phyloP scores from a whole-genome alignment of 2,329 filamentous ascomycete genomes.

The Didymella lethalis region DNA sequence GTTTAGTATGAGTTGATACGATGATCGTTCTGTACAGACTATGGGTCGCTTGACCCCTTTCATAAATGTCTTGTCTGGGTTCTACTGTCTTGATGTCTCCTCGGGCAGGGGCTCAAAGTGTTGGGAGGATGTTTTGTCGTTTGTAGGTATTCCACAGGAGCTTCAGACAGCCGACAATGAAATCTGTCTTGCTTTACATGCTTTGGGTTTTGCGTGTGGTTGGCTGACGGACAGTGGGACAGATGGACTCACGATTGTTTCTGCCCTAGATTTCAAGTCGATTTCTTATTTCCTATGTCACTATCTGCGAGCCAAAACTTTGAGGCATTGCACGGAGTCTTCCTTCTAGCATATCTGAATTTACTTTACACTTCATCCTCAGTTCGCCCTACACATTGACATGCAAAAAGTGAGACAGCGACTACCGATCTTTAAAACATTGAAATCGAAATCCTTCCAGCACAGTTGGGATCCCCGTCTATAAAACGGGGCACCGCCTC shows the following conservation, averaged over 20 bases:
- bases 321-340: constrained; percentile 17
- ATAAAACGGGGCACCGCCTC: constrained; percentile 3
- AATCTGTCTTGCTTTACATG: constrained; percentile 20
- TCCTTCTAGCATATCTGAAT: constrained; percentile 16
- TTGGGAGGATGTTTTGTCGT: constrained; percentile 25
- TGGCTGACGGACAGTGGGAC: constrained; percentile 10
- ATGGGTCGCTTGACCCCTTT: constrained; percentile 37
- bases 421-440: neutral
- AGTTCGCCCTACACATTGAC: neutral
- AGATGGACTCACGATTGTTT: constrained; percentile 17
- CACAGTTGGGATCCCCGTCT: constrained; percentile 1
- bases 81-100: constrained; percentile 31
- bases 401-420: neutral
- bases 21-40: constrained; percentile 29
- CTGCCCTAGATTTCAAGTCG: constrained; percentile 14
- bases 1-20: constrained; percentile 30
- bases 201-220: constrained; percentile 7
- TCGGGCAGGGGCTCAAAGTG: constrained; percentile 30
- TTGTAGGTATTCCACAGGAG: constrained; percentile 26
- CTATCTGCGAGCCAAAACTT: constrained; percentile 5
- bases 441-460: constrained; percentile 1
- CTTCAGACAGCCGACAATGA: constrained; percentile 21
- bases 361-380: neutral
- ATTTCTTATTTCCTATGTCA: constrained; percentile 18
- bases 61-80: constrained; percentile 37